Percentiles rank a stretch among this genome's conserved stretches.
These are phyloP conservation scores for Podospora pseudoanserina DNA, from an alignment of 495 filamentous ascomycete species.

Conservation along the genomic window DNA sequence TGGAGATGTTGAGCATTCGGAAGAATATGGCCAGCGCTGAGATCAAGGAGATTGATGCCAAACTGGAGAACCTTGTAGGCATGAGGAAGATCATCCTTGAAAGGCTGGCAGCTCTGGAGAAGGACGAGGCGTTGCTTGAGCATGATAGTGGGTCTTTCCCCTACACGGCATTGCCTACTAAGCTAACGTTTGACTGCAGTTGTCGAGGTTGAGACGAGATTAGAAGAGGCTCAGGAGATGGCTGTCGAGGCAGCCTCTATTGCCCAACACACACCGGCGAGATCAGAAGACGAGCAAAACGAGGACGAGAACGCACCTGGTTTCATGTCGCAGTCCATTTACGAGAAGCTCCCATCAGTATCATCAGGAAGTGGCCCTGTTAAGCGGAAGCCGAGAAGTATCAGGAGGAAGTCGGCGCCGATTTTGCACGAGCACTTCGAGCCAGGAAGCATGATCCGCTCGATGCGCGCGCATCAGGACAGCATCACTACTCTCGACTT, in stretches of 20 bases:
- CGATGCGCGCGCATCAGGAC: slow-evolving; percentile 85
- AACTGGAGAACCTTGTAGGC: slow-evolving; percentile 86
- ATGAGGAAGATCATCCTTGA: slow-evolving; percentile 95
- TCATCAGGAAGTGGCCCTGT: slow-evolving; percentile 51
- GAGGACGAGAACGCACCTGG: slow-evolving; percentile 53
- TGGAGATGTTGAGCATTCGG: slow-evolving; percentile 87
- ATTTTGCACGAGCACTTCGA: slow-evolving; percentile 94
- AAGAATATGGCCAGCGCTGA: slow-evolving; percentile 98
- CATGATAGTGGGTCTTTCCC: slow-evolving; percentile 63
- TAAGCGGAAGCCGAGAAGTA: slow-evolving; percentile 60
- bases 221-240: slow-evolving; percentile 81
- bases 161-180: neutral
- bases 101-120: slow-evolving; percentile 81
- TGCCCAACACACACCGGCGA: slow-evolving; percentile 48
- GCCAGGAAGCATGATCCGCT: slow-evolving; percentile 81
- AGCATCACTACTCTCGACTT: slow-evolving; percentile 89
- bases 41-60: slow-evolving; percentile 94
- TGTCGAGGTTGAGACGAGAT: slow-evolving; percentile 73
- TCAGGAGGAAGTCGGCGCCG: slow-evolving; percentile 77
- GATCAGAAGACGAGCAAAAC: slow-evolving; percentile 51
- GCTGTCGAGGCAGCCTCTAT: slow-evolving; percentile 64
- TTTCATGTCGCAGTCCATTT: slow-evolving; percentile 98
- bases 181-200: slow-evolving; percentile 46
- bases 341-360: slow-evolving; percentile 71
- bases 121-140: slow-evolving; percentile 87